Base-by-base conservation (phyloP, 164 flowering plant species). In the Warburgia ugandensis region DNA sequence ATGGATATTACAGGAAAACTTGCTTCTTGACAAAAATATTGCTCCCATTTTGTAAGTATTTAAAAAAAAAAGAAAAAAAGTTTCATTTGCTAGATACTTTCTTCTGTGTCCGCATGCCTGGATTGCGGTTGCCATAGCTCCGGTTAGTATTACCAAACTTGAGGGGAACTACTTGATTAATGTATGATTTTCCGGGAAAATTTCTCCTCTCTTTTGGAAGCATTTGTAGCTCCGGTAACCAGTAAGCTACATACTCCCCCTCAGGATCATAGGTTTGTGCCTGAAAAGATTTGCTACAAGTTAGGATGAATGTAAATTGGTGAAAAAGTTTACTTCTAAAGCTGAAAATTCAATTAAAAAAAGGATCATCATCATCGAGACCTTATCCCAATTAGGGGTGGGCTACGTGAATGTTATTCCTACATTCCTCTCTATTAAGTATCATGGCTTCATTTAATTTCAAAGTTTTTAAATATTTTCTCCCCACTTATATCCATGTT, bases 241-340 rank as follows among this genome's bases (percentile, higher is more conserved):
- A 88, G 51, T 62, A 84, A 2, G 88, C 78, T 11, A 88, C 91
- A 47, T 73, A 84, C 41, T 80, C 77, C 0, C 96, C 96, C 29
- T 88, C 94, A 12, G 88, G 96, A 50, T 88, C 96, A 52, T 82
- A 88, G 3, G 55, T 74, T 55, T 80, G 80, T 16, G 86, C 89
- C 96, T 88, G 76, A 27, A 57, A 60, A 12, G 4, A 45, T 6
- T 45, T 6, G 6, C 0, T 20, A 4, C 9, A 28, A 36, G 55
- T n/a, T n/a, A n/a, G n/a, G n/a, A n/a, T n/a, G n/a, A n/a, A n/a
- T n/a, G n/a, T n/a, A n/a, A 35, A 21, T 12, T 14, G 14, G 17
- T 12, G 28, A 20, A 12, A 12, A 17, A 2, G 45, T 22, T 20
- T 42, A 25, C 9, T 17, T 42, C 45, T 2, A 1, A 6, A 31